Base-by-base conservation (phyloP, 768 basidiomycete species). In the Boletus speciosus region DNA sequence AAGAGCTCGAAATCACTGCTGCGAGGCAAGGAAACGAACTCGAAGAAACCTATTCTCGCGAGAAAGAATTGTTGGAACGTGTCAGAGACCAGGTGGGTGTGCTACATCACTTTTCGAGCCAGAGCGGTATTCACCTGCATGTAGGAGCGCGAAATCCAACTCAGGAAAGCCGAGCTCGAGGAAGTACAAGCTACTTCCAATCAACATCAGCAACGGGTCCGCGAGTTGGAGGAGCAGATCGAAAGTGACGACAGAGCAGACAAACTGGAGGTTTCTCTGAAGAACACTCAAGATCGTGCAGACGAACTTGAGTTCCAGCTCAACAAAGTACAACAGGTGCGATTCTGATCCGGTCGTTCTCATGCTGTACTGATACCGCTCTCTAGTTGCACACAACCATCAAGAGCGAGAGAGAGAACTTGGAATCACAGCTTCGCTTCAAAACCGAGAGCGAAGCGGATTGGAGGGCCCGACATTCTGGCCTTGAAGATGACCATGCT, bases 281-380 rank as follows among this genome's bases (percentile, higher is more conserved):
- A 85, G 64, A 84, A 90, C 62, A 85, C 85, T 25, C 88, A 90
- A 62, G 83, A 93, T 62, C 85, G 86, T 51, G 86, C 86, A 5
- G 90, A 89, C 55, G 89, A 91, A 64, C 78, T 93, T 9, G 90
- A 92, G 61, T 88, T 90, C 62, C 88, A 88, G 63, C 73, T 93
- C 19, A 83, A 85, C 12, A 90, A 87, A 65, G 72, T 87, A 38
- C 88, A 84, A 63, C 90, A 92, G 81, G 90, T 84, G 57, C 46
- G 74, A 56, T 35, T 15, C 57, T 40, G 43, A 56, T 40, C 16
- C 34, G 6, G 36, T 34, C 16, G 0, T 37, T 32, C 29, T 48
- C 35, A 2, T 40, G 6, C 15, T 6, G 0, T 46, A 32, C 36
- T 54, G 14, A 70, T 21, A 1, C 16, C 12, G 34, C 37, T 50